phyloP scores from a whole-genome alignment of 768 basidiomycete species.

The Podaxis mareebaensis region DNA sequence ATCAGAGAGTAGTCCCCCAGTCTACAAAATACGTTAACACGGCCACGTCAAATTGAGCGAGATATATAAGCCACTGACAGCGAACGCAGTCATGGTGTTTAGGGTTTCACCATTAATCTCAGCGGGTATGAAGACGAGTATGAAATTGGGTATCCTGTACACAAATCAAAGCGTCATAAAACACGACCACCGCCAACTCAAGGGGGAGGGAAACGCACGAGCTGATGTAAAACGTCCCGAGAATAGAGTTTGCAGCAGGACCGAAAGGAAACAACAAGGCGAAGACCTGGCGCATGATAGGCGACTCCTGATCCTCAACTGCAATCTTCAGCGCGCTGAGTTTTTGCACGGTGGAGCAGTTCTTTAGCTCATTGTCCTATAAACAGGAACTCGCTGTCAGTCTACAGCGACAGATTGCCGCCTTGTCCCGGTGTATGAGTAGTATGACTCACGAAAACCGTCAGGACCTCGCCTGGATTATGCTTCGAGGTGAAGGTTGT shows the following conservation, averaged over 20 bases:
- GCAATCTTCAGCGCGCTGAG: slow-evolving; percentile 61
- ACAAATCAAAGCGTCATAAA: background rate
- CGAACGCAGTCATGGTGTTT: slow-evolving; percentile 94
- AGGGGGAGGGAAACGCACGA: slow-evolving; percentile 58
- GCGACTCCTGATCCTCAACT: slow-evolving; percentile 65
- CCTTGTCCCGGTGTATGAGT: background rate
- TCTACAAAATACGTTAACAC: slow-evolving; percentile 39
- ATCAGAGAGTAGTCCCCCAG: slow-evolving; percentile 89
- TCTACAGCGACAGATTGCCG: background rate
- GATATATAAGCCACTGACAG: slow-evolving; percentile 47
- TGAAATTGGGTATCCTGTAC: slow-evolving; percentile 86
- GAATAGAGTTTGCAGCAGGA: slow-evolving; percentile 85
- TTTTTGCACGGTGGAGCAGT: slow-evolving; percentile 31
- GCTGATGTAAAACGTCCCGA: slow-evolving; percentile 95
- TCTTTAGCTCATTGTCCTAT: slow-evolving; percentile 14
- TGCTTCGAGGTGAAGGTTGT: background rate
- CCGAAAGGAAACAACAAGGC: slow-evolving; percentile 85
- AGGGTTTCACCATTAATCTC: slow-evolving; percentile 82
- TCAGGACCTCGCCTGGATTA: slow-evolving; percentile 19
- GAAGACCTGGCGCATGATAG: slow-evolving; percentile 79
- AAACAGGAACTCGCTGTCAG: slow-evolving; percentile 4
- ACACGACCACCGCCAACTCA: background rate
- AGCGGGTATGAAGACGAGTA: slow-evolving; percentile 91
- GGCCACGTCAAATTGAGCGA: background rate
- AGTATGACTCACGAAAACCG: slow-evolving; percentile 25